A percentile compares a stretch with the other conserved stretches of the same genome.
Conservation (phyloP, 2,329 filamentous ascomycete genomes). For the Drechmeria coniospora region DNA sequence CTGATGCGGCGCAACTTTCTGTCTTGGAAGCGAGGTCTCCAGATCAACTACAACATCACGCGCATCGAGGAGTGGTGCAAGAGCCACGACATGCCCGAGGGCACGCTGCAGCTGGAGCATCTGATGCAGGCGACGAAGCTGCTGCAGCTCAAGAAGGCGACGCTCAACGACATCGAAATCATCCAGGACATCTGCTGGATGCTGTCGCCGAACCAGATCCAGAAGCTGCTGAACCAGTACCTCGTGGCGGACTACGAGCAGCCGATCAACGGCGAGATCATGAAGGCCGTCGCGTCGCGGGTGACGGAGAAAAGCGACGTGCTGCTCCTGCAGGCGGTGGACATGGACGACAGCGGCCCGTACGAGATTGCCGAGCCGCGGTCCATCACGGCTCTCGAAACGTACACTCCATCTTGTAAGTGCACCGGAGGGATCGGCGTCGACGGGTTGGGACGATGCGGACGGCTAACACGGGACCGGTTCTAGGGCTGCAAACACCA, state of each 20-base stretch:
- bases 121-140: slow-evolving; percentile 99
- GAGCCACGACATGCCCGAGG: slow-evolving; percentile 98
- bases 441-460: slow-evolving; percentile 2
- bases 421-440: neutral
- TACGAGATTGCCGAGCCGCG: slow-evolving; percentile 97
- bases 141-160: slow-evolving; percentile 96
- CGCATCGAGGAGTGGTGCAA: slow-evolving; percentile 99
- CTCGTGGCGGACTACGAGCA: slow-evolving; percentile 98
- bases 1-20: slow-evolving; percentile 97
- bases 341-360: slow-evolving; percentile 97
- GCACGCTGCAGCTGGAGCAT: slow-evolving; percentile 92
- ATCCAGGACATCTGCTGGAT: slow-evolving; percentile 99
- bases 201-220: slow-evolving; percentile 97
- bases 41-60: slow-evolving; percentile 99
- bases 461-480: slow-evolving; percentile 1
- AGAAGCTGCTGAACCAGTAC: slow-evolving; percentile 97
- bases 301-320: slow-evolving; percentile 98
- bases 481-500: slow-evolving; percentile 92
- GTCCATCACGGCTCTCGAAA: slow-evolving; percentile 90
- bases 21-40: slow-evolving; percentile 95
- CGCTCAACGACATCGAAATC: slow-evolving; percentile 97
- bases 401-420: slow-evolving; percentile 94
- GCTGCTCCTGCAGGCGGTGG: slow-evolving; percentile 79
- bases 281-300: slow-evolving; percentile 95
- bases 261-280: slow-evolving; percentile 98